Evolutionary conservation across 768 basidiomycete species (phyloP).

Genomic region (Termitomyces sp.): DNA sequence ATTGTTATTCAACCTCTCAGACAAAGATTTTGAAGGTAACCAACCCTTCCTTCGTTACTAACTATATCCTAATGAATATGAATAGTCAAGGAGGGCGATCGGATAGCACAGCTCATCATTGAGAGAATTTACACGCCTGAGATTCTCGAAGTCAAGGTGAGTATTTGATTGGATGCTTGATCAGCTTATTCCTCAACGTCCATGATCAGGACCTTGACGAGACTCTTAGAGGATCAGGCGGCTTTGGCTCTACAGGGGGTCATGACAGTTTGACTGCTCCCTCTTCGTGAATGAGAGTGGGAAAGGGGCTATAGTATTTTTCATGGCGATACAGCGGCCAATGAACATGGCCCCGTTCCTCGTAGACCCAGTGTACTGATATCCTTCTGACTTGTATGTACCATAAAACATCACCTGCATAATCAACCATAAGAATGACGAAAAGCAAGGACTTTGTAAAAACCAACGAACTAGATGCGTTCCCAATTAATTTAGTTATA

Average conservation of each 20-base stretch:
- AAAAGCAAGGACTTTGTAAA: background rate
- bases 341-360: background rate
- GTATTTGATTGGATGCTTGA: constrained; percentile 19
- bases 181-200: background rate
- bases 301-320: background rate
- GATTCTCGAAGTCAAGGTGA: constrained; percentile 79
- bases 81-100: constrained; percentile 86
- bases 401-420: background rate
- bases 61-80: background rate
- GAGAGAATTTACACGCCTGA: constrained; percentile 88
- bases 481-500: background rate
- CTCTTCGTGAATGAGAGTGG: constrained; percentile 2
- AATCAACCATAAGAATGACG: background rate
- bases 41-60: background rate
- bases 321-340: background rate
- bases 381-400: background rate
- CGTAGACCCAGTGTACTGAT: background rate
- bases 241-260: constrained; percentile 96
- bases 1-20: constrained; percentile 88
- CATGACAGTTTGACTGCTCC: constrained; percentile 45
- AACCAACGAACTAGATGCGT: background rate
- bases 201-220: constrained; percentile 69
- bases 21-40: constrained; percentile 83
- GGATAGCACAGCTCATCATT: constrained; percentile 93
- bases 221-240: constrained; percentile 79